phyloP scores from a whole-genome alignment of 2,329 filamentous ascomycete genomes.

The Penicillium sp. region DNA sequence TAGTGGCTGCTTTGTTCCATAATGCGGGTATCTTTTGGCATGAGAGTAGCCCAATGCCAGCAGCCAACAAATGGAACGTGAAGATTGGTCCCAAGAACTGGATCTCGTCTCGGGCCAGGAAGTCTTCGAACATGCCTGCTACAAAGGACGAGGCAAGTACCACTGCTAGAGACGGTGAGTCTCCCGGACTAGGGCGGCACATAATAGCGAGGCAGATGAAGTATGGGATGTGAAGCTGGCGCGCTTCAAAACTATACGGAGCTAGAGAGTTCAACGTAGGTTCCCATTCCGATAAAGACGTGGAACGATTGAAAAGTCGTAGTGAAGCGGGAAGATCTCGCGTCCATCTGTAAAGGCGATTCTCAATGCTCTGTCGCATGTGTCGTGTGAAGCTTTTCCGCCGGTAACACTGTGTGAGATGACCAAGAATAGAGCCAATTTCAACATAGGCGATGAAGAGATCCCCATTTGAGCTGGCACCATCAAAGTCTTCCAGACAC shows the following conservation, averaged over 20 bases:
- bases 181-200: slow-evolving; percentile 37
- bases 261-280: background rate
- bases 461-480: slow-evolving; percentile 35
- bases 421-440: slow-evolving; percentile 47
- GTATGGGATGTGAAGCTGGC: slow-evolving; percentile 48
- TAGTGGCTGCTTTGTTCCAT: slow-evolving; percentile 31
- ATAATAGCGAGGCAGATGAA: slow-evolving; percentile 51
- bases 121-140: slow-evolving; percentile 53
- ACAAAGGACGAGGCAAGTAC: slow-evolving; percentile 52
- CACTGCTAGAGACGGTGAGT: slow-evolving; percentile 44
- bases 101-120: slow-evolving; percentile 53
- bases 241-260: slow-evolving; percentile 47
- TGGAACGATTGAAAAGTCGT: slow-evolving; percentile 27
- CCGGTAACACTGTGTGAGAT: slow-evolving; percentile 35
- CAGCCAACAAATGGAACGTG: slow-evolving; percentile 51
- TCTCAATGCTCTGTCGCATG: slow-evolving; percentile 34
- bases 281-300: background rate
- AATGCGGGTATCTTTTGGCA: slow-evolving; percentile 38
- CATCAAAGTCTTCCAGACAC: slow-evolving; percentile 44
- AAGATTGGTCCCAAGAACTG: slow-evolving; percentile 52
- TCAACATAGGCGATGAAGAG: slow-evolving; percentile 51
- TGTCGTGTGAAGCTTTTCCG: slow-evolving; percentile 36
- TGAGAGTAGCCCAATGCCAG: slow-evolving; percentile 48
- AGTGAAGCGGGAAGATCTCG: slow-evolving; percentile 41
- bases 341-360: slow-evolving; percentile 45